Base-by-base conservation (phyloP, 2,329 filamentous ascomycete genomes). In the Phaeosphaeriaceae sp. region DNA sequence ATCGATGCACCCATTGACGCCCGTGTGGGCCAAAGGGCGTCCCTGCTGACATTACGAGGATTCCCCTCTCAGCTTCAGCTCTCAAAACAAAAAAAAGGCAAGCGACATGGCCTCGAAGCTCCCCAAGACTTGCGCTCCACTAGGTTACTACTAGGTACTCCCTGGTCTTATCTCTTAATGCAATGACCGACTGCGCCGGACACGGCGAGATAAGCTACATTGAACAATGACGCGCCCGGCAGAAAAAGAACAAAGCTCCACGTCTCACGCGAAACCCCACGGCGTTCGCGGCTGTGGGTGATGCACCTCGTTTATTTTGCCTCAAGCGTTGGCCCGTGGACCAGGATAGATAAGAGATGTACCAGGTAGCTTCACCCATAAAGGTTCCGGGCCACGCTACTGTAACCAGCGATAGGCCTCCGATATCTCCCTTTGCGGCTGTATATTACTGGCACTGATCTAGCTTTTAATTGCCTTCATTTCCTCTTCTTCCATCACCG, bases 301-400 rank as follows among this genome's bases (percentile, higher is more conserved):
- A 61, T 61, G 61, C 57, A 60, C 50, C 49, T 71, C 66, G 65
- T 70, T 63, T 69, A 67, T 67, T 70, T 68, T 66, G 63, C 68
- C 64, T 63, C 58, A 56, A 64, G 56, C 44, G 56, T 48, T 61
- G 61, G 56, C 61, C 66, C 59, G 60, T 66, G 60, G 62, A 69
- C 68, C 60, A 65, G 67, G 66, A 64, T 58, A 68, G 68, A 72
- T 71, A 72, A 71, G 68, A 60, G 56, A 64, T 63, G 57, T 61
- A 72, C 37, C 67, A 66, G 48, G 46, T 61, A 63, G 55, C 60
- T 63, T 63, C 57, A 56, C 53, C 53, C 67, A 68, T 71, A 70
- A 71, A 67, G 61, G 51, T 56, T 61, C 67, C 63, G 63, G 23
- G 60, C 56, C 29, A 48, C 57, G 52, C 63, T 66, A 57, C 63